phyloP scores from a whole-genome alignment of 441 rosid genomes.

The Theobroma grandiflorum region DNA sequence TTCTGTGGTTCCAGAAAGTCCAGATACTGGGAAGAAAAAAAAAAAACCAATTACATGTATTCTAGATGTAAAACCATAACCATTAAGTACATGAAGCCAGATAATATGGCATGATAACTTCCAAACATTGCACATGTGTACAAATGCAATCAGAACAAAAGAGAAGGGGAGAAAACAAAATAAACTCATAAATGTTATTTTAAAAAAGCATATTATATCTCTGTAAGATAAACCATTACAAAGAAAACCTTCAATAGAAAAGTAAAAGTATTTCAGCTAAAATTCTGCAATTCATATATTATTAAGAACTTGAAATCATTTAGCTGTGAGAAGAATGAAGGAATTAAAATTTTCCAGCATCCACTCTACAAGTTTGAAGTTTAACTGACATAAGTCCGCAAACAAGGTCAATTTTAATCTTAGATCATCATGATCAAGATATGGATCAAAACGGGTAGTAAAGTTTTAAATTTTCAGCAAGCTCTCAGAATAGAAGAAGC shows the following conservation, averaged over 20 bases:
- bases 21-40: constrained; percentile 65
- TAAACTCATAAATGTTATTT: too few relatives aligned
- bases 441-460: background rate
- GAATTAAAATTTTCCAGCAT: background rate
- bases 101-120: background rate
- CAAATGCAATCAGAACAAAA: background rate
- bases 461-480: background rate
- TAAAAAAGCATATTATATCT: too few relatives aligned
- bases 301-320: background rate
- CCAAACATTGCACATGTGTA: background rate
- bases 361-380: background rate
- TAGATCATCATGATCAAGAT: background rate
- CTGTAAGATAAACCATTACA: background rate
- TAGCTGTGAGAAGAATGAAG: background rate
- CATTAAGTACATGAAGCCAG: background rate
- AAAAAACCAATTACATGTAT: background rate
- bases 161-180: too few relatives aligned
- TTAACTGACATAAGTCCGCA: background rate
- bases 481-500: background rate
- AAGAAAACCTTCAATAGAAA: background rate
- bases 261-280: background rate
- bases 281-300: background rate
- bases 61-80: background rate
- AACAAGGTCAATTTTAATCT: background rate
- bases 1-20: constrained; percentile 77